Evolutionary conservation across 805 yeast genomes (phyloP).

Genomic region (Pichia membranifaciens): DNA sequence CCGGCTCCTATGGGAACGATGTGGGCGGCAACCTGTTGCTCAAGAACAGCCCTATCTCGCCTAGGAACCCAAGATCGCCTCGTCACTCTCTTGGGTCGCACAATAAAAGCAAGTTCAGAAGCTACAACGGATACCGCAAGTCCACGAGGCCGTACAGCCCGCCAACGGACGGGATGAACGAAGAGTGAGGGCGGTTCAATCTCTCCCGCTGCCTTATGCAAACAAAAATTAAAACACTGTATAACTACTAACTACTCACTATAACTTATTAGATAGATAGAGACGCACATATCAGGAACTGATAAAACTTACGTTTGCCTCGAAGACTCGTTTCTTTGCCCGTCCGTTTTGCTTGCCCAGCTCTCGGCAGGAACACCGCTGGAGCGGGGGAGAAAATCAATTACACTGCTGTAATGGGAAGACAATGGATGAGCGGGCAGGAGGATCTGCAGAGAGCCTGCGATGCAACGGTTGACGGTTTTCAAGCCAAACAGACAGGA

Average conservation of each 20-base stretch:
- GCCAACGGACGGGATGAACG: not conserved
- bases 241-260: no score
- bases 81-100: slow-evolving; percentile 12
- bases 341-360: no score
- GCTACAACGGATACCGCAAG: slow-evolving; percentile 11
- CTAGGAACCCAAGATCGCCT: slow-evolving; percentile 26
- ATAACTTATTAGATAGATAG: no score
- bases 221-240: no score
- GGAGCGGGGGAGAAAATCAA: not conserved
- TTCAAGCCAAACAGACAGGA: no score
- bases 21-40: slow-evolving; percentile 16
- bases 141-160: slow-evolving; percentile 5
- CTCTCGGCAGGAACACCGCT: no score
- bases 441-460: not conserved
- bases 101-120: slow-evolving; percentile 12
- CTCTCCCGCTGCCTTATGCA: no score
- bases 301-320: no score
- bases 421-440: not conserved
- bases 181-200: no score
- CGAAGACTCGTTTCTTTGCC: no score
- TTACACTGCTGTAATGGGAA: not conserved
- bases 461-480: not conserved
- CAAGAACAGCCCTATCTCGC: slow-evolving; percentile 23
- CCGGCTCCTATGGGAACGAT: slow-evolving; percentile 16
- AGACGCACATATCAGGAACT: no score